These are phyloP conservation scores for Hypseocharis bilobata DNA, from an alignment of 441 rosid genomes.

Conservation along the genomic window DNA sequence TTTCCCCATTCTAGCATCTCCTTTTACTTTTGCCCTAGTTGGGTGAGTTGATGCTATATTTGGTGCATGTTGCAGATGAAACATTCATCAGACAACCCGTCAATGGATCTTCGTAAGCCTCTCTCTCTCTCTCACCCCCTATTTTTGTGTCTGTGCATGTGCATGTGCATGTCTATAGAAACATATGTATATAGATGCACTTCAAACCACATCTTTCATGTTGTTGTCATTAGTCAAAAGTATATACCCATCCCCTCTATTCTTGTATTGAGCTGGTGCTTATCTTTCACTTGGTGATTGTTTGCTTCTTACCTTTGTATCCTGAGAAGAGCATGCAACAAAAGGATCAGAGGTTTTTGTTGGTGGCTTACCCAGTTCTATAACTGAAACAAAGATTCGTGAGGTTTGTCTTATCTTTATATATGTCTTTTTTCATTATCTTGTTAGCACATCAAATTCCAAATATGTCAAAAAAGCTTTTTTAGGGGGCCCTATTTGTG, in stretches of 20 bases:
- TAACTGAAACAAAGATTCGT: slow-evolving; percentile 12
- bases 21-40: not conserved
- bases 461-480: not conserved
- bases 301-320: not conserved
- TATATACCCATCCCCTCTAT: not conserved
- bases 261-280: not conserved
- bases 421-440: not conserved
- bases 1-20: not conserved
- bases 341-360: slow-evolving; percentile 13
- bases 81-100: slow-evolving; percentile 7
- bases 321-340: slow-evolving; percentile 8
- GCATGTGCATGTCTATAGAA: not conserved
- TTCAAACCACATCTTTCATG: not conserved
- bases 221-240: not conserved
- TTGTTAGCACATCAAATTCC: not conserved
- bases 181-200: not conserved
- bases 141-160: not conserved
- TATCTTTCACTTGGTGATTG: not conserved
- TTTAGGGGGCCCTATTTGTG: not conserved
- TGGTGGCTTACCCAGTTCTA: slow-evolving; percentile 12
- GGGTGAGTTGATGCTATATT: not conserved
- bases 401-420: slow-evolving; percentile 8
- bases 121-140: not conserved
- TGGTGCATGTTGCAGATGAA: slow-evolving; percentile 8
- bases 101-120: slow-evolving; percentile 11